phyloP scores from a whole-genome alignment of 176 grass and related monocot genomes.

The Alopecurus myosuroides region DNA sequence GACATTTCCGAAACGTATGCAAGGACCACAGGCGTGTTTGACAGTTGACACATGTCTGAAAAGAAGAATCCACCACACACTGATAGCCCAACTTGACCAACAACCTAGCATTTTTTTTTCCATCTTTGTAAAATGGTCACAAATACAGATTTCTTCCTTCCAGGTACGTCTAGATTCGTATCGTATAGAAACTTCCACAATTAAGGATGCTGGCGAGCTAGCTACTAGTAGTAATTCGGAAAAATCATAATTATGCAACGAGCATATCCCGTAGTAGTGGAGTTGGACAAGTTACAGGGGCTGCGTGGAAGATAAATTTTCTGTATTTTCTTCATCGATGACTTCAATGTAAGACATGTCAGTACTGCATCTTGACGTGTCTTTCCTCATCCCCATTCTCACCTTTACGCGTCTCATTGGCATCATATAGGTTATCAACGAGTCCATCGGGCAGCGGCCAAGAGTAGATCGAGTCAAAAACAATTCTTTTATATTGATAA shows the following conservation, averaged over 20 bases:
- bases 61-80: background rate
- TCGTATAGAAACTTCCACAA: background rate
- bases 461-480: too few species aligned
- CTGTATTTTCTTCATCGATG: conserved; percentile 14
- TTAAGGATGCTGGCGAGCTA: background rate
- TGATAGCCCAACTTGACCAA: background rate
- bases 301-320: conserved; percentile 1
- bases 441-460: too few species aligned
- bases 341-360: conserved; percentile 30
- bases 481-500: too few species aligned
- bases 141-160: background rate
- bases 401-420: conserved; percentile 40
- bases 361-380: background rate
- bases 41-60: background rate
- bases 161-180: background rate
- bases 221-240: background rate
- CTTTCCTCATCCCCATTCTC: conserved; percentile 35
- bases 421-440: conserved; percentile 49
- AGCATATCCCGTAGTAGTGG: background rate
- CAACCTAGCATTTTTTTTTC: background rate
- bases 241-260: background rate
- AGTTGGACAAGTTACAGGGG: background rate
- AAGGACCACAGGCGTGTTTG: background rate
- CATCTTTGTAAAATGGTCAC: background rate
- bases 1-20: background rate